Evolutionary conservation across 1,139 yeast genomes (phyloP).

Genomic region (Saccharomyces hybrid): DNA sequence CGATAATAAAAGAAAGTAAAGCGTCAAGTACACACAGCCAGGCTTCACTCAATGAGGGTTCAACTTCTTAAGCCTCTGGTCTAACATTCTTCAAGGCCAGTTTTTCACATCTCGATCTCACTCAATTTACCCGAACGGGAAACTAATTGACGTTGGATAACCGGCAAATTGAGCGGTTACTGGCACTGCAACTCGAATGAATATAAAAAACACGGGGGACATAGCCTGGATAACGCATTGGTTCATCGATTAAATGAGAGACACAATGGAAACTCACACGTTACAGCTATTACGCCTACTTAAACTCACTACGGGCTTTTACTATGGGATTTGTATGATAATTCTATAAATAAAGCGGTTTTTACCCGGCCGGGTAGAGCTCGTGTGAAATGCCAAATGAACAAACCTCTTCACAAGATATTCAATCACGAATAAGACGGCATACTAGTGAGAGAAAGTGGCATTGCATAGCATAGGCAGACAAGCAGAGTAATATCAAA

Average conservation of each 20-base stretch:
- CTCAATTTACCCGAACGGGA: conserved; percentile 6
- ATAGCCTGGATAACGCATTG: neutral
- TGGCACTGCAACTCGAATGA: too few species aligned
- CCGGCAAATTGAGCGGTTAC: too few species aligned
- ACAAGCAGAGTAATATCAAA: neutral
- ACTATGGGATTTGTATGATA: neutral
- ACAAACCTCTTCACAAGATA: neutral
- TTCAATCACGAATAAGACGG: neutral
- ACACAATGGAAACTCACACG: too few species aligned
- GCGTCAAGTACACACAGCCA: neutral
- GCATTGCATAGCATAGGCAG: neutral
- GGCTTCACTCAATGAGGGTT: neutral
- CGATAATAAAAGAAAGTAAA: neutral
- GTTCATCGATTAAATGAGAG: too few species aligned
- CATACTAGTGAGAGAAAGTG: neutral
- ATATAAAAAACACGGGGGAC: too few species aligned
- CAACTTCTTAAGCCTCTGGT: neutral
- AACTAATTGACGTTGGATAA: neutral
- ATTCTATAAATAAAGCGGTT: neutral
- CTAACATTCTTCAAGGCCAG: neutral
- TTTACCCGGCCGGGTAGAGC: neutral
- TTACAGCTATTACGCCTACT: too few species aligned
- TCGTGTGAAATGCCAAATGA: neutral
- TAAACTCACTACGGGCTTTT: too few species aligned
- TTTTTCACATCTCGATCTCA: neutral